Evolutionary conservation across 371 early-diverging fungal species (phyloP).

Genomic region (Lichtheimia ornata): DNA sequence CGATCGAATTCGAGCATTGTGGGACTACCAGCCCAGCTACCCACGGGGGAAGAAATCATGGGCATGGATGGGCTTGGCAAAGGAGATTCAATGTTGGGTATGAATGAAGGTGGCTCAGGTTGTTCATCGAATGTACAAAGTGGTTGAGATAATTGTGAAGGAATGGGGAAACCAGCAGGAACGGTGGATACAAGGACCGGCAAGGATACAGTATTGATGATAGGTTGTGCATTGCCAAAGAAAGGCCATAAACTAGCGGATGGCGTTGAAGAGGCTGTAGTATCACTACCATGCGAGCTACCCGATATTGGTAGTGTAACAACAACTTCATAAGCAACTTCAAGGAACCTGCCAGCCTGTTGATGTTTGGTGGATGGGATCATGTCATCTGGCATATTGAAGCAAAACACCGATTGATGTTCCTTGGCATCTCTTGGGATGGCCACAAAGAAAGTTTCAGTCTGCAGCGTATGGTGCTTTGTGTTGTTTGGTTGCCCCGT

Average conservation of each 20-base stretch:
- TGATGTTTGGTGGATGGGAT: slow-evolving; percentile 33
- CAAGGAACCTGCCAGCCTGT: slow-evolving; percentile 19
- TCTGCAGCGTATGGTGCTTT: slow-evolving; percentile 29
- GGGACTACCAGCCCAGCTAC: slow-evolving; percentile 41
- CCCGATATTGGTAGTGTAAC: slow-evolving; percentile 25
- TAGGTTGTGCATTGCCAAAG: slow-evolving; percentile 1
- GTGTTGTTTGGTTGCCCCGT: neutral
- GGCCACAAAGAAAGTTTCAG: slow-evolving; percentile 33
- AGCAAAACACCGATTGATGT: slow-evolving; percentile 34
- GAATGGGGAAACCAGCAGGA: slow-evolving; percentile 15
- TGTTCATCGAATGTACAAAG: slow-evolving; percentile 13
- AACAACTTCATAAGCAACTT: slow-evolving; percentile 31
- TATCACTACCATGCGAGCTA: slow-evolving; percentile 12
- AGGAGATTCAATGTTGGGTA: slow-evolving; percentile 39
- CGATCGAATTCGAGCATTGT: slow-evolving; percentile 7
- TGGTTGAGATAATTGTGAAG: slow-evolving; percentile 16
- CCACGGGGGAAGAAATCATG: slow-evolving; percentile 25
- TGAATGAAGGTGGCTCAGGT: slow-evolving; percentile 30
- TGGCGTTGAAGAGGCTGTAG: slow-evolving; percentile 22
- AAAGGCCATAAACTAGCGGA: neutral
- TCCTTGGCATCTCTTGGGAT: slow-evolving; percentile 33
- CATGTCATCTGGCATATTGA: slow-evolving; percentile 31
- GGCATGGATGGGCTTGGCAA: slow-evolving; percentile 29
- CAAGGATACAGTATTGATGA: slow-evolving; percentile 13
- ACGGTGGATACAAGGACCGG: slow-evolving; percentile 23